phyloP scores from a whole-genome alignment of 768 basidiomycete species.

The Galerina marginata region DNA sequence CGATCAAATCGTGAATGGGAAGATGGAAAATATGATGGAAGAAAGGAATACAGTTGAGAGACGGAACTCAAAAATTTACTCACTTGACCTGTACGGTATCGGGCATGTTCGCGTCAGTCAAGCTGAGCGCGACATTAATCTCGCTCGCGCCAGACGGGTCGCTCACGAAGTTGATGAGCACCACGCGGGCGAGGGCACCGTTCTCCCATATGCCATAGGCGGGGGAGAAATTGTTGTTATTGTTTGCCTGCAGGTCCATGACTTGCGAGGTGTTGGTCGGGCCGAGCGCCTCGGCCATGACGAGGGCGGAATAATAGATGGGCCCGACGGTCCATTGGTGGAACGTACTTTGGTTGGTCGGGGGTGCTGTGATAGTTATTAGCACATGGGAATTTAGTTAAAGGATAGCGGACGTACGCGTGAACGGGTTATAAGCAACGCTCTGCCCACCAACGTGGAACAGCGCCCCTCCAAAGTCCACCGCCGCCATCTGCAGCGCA shows the following conservation, averaged over 20 bases:
- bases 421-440: conserved; percentile 59
- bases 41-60: neutral
- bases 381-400: conserved; percentile 15
- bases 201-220: conserved; percentile 79
- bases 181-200: conserved; percentile 63
- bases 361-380: conserved; percentile 43
- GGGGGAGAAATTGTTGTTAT: conserved; percentile 60
- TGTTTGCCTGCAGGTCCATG: conserved; percentile 63
- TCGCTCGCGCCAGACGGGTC: conserved; percentile 64
- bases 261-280: conserved; percentile 64
- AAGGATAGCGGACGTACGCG: conserved; percentile 40
- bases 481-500: conserved; percentile 59
- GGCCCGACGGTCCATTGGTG: conserved; percentile 80
- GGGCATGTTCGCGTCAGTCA: conserved; percentile 49
- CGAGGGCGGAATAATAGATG: conserved; percentile 75
- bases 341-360: conserved; percentile 61
- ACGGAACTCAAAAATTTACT: conserved; percentile 25
- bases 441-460: conserved; percentile 68
- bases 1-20: neutral
- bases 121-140: conserved; percentile 54
- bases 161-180: conserved; percentile 74
- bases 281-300: conserved; percentile 75
- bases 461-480: conserved; percentile 55
- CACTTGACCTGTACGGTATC: conserved; percentile 62
- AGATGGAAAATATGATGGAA: neutral